Conservation (phyloP, 2,329 filamentous ascomycete genomes). For the Diaporthe sp. region DNA sequence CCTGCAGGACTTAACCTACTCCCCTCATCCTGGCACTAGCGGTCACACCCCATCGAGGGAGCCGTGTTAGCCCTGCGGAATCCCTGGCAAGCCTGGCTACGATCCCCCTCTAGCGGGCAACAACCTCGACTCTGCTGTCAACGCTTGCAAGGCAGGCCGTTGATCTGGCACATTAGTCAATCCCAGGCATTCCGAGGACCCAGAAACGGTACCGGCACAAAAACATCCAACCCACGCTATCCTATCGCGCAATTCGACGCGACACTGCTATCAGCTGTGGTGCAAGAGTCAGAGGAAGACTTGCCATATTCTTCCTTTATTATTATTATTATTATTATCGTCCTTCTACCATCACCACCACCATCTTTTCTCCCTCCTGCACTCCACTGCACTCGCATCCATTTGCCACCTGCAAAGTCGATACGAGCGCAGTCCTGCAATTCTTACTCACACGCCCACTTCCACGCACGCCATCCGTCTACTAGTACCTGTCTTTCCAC, state of each 20-base stretch:
- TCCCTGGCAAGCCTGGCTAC: slow-evolving; percentile 15
- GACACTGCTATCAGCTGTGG: slow-evolving; percentile 31
- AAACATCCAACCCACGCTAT: slow-evolving; percentile 23
- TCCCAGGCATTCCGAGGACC: slow-evolving; percentile 2
- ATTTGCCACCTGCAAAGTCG: slow-evolving; percentile 31
- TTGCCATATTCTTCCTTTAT: not conserved
- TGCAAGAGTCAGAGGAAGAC: slow-evolving; percentile 30
- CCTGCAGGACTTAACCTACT: slow-evolving; percentile 2
- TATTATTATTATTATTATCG: slow-evolving; percentile 6
- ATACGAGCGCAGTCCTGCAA: slow-evolving; percentile 26
- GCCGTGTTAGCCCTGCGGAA: slow-evolving; percentile 25
- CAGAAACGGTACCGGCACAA: slow-evolving; percentile 24
- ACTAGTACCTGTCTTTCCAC: slow-evolving; percentile 18
- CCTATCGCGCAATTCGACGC: slow-evolving; percentile 35
- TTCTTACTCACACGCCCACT: slow-evolving; percentile 8
- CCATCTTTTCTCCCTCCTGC: not conserved
- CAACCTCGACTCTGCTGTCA: slow-evolving; percentile 21
- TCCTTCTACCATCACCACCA: not conserved
- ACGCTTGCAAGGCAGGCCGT: slow-evolving; percentile 35
- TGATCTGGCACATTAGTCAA: slow-evolving; percentile 29
- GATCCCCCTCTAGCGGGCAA: slow-evolving; percentile 23
- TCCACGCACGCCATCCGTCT: slow-evolving; percentile 16
- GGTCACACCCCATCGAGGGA: slow-evolving; percentile 28
- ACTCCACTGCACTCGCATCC: not conserved
- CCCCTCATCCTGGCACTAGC: slow-evolving; percentile 30